These are phyloP conservation scores for Xylaria grammica DNA, from an alignment of 495 filamentous ascomycete species.

Conservation along the genomic window DNA sequence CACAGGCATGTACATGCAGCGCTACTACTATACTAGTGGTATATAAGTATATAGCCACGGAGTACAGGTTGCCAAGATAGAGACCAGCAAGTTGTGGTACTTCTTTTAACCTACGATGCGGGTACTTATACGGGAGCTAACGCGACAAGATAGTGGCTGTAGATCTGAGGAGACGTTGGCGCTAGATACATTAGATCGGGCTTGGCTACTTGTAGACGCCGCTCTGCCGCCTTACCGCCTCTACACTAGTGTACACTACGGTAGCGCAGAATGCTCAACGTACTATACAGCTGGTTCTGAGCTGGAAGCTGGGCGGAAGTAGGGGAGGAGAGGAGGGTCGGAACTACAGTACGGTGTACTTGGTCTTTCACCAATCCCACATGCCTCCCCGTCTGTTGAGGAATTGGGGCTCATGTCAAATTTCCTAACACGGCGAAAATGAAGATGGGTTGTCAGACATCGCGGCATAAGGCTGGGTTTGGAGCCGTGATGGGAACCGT, in stretches of 20 bases:
- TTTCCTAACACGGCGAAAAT: neutral
- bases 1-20: too few relatives aligned
- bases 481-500: neutral
- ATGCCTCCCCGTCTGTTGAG: neutral
- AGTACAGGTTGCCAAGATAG: too few relatives aligned
- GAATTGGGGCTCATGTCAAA: neutral
- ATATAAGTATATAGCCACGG: too few relatives aligned
- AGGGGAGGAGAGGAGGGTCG: too few relatives aligned
- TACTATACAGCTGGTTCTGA: too few relatives aligned
- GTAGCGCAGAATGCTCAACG: too few relatives aligned
- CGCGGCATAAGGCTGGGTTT: neutral
- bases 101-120: neutral
- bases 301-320: too few relatives aligned
- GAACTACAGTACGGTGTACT: too few relatives aligned
- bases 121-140: conserved; percentile 17
- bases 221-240: conserved; percentile 13
- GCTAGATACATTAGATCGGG: conserved; percentile 10
- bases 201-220: conserved; percentile 9
- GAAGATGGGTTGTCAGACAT: neutral
- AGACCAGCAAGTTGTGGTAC: neutral
- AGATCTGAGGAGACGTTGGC: conserved; percentile 18
- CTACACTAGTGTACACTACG: neutral
- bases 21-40: neutral
- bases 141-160: neutral
- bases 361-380: neutral